Percentiles rank a stretch among this genome's conserved stretches.
phyloP scores from a whole-genome alignment of 306 rosid genomes.

The Crataegus laevigata region DNA sequence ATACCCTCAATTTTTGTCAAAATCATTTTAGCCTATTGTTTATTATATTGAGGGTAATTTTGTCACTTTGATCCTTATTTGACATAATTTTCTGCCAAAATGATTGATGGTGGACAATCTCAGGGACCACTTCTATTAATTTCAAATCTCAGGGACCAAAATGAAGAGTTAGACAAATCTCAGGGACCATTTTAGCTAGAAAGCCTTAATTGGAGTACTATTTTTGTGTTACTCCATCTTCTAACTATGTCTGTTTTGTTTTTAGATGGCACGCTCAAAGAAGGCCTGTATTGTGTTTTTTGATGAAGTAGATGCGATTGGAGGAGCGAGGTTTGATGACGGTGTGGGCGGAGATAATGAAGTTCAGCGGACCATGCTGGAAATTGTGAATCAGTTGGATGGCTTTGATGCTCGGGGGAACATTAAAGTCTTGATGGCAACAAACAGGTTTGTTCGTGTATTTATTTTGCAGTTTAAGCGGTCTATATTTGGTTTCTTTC shows the following conservation, averaged over 20 bases:
- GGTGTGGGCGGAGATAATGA: constrained; percentile 98
- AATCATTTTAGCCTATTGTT: too few species aligned
- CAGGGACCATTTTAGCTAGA: too few species aligned
- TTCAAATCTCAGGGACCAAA: too few species aligned
- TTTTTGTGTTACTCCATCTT: not conserved
- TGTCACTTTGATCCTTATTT: too few species aligned
- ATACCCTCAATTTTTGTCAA: too few species aligned
- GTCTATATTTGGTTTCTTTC: not conserved
- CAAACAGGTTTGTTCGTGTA: constrained; percentile 60
- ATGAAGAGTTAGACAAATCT: too few species aligned
- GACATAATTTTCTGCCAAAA: too few species aligned
- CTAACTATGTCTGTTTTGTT: constrained; percentile 8
- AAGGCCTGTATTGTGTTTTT: constrained; percentile 95
- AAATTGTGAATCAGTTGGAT: constrained; percentile 96
- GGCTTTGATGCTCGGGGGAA: constrained; percentile 98
- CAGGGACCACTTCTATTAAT: too few species aligned
- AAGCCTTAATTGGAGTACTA: not conserved
- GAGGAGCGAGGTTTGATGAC: constrained; percentile 97
- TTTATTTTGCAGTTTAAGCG: not conserved
- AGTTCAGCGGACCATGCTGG: constrained; percentile 98
- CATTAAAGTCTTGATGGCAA: constrained; percentile 96
- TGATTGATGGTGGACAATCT: too few species aligned
- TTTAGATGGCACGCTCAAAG: constrained; percentile 97
- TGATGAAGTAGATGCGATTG: constrained; percentile 99
- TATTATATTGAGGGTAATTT: too few species aligned